Evolutionary conservation across 768 basidiomycete genomes (phyloP), one percentile per base, ranked within the genome.

Genomic region (Panus rudis): DNA sequence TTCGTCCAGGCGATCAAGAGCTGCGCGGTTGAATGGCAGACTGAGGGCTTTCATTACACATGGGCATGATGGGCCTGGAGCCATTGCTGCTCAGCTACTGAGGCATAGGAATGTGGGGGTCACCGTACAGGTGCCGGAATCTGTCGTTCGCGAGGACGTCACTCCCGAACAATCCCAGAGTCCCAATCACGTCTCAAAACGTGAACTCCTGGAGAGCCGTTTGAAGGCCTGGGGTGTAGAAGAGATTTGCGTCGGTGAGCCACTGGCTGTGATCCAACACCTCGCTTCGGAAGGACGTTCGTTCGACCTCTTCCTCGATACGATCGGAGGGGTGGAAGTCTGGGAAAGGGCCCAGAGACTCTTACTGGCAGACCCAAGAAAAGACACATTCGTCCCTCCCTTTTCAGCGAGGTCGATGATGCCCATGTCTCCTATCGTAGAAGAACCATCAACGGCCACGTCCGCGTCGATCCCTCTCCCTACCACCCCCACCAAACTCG

Each of bases 221-320:
- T 70, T 83, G 37, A 70, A 79, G 28, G 64, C 56, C 21, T 84
- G 85, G 76, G 89, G 87, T 34, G 85, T 74, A 3, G 82, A 86
- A 50, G 87, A 86, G 49, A 78, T 91, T 7, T 71, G 88, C 19
- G 83, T 86, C 49, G 87, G 63, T 27, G 57, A 63, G n/a, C 73
- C 75, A 6, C 58, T 71, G 3, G 72, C 71, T 38, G 73, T 82
- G 24, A 62, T 84, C 24, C 73, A 73, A 42, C 62, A 70, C 42
- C 54, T 80, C 16, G 62, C 63, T 20, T 68, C 63, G 37, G 78
- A 78, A 37, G 76, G 75, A 19, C 73, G 76, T 12, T 59, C 66
- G 25, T 85, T 92, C 59, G 90, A 93, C 57, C 84, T 79, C 17
- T 73, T 96, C 3, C 60, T 93, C 48, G 92, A 94, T 59, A 85